Base-by-base conservation (phyloP, 306 rosid genomes). In the Astragalus membranaceus region DNA sequence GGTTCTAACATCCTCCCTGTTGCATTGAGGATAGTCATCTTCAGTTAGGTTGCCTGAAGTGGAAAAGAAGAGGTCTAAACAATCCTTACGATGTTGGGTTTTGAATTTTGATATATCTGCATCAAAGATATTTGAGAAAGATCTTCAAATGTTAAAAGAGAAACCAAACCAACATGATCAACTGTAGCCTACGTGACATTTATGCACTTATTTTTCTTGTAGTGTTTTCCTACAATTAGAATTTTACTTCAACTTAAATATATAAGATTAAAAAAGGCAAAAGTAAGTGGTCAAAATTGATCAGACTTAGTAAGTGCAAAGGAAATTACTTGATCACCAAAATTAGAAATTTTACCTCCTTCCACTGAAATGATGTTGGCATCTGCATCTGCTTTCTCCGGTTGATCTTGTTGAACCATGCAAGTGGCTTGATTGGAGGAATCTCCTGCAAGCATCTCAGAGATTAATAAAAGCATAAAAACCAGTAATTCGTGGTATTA, bases 61-160 rank as follows among this genome's bases (percentile, higher is more conserved):
- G 53, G 87, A 66, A 78, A 76, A 74, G 61, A 59, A 47, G 81
- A 79, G 76, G 67, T 75, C 82, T 50, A 52, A 67, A 81, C 81
- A 83, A 50, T 79, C 85, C 74, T 75, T 76, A 53, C 0, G 33
- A 53, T 63, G 72, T 61, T 35, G 79, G 60, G 50, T 59, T 75
- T 79, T 72, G 78, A 68, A 61, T 46, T 77, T 77, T 50, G 79
- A 62, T 8, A 75, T 79, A 78, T 72, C 85, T 87, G 80, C 85
- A 79, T 79, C 73, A 64, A 78, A 75, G 70, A 84, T 70, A 78
- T 74, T 69, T 76, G 70, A 68, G 39, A 47, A 68, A 59, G 54
- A 67, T 67, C 64, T 52, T 60, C 46, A 41, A 60, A 61, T 63
- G 63, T 61, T 50, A 50, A 51, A 54, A 67, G 49, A 57, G 39